These are phyloP conservation scores for Rhodotorula sp. DNA, from an alignment of 1,284 basidiomycete genomes.

Conservation along the genomic window DNA sequence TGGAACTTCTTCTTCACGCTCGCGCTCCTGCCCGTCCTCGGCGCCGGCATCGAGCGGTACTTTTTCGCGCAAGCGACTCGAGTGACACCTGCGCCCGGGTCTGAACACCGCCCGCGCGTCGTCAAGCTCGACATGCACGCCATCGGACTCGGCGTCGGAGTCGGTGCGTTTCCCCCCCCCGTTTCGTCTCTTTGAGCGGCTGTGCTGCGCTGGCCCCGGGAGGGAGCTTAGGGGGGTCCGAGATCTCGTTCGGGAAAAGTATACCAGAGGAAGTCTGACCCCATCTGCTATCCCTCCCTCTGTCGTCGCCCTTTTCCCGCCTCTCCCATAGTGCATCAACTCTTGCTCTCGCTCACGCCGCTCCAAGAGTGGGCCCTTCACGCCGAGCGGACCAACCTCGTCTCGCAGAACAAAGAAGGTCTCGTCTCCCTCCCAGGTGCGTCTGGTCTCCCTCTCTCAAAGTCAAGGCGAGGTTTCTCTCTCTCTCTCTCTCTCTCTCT, in stretches of 20 bases:
- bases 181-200: too few relatives aligned
- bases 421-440: constrained; percentile 73
- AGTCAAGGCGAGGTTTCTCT: too few relatives aligned
- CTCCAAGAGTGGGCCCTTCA: constrained; percentile 67
- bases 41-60: constrained; percentile 63
- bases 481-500: constrained; percentile 8
- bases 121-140: constrained; percentile 59
- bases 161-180: constrained; percentile 55
- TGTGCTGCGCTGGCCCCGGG: too few relatives aligned
- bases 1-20: constrained; percentile 99
- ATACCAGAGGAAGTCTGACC: too few relatives aligned
- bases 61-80: constrained; percentile 49
- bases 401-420: constrained; percentile 91
- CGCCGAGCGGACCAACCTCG: constrained; percentile 61
- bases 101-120: background rate
- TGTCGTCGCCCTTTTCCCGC: too few relatives aligned
- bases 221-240: too few relatives aligned
- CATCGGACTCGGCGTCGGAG: constrained; percentile 64
- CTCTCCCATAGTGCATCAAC: constrained; percentile 63
- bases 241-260: too few relatives aligned
- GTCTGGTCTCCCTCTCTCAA: constrained; percentile 28
- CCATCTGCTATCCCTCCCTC: too few relatives aligned
- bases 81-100: background rate
- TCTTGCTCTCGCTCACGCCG: constrained; percentile 59
- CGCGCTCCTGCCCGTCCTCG: constrained; percentile 72